Conservation (phyloP, 2,329 filamentous ascomycete species). For the Talaromyces sp. region DNA sequence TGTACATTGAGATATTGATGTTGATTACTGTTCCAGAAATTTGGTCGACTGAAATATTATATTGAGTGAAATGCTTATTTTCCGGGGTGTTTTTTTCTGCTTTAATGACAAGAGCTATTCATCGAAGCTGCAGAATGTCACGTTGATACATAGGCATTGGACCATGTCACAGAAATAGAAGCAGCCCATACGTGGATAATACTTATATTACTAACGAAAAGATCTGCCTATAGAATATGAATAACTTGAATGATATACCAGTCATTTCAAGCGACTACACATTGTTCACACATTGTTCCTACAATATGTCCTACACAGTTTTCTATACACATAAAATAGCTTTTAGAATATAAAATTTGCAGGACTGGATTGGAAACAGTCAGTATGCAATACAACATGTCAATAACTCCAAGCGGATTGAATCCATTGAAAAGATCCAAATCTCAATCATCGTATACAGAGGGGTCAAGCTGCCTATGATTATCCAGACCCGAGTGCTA, state of each 20-base stretch:
- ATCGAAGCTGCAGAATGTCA: not conserved
- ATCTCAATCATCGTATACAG: too few relatives aligned
- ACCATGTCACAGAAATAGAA: not conserved
- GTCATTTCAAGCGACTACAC: not conserved
- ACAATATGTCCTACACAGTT: not conserved
- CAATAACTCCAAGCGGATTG: not conserved
- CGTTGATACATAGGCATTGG: not conserved
- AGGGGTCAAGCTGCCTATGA: too few relatives aligned
- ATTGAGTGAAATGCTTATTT: not conserved
- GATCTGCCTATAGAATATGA: not conserved
- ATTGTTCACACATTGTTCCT: not conserved
- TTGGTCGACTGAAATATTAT: not conserved
- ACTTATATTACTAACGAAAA: not conserved
- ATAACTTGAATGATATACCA: not conserved
- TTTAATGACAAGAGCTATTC: not conserved
- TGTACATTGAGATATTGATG: too few relatives aligned
- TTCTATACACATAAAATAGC: not conserved
- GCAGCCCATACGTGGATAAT: not conserved
- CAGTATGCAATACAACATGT: not conserved
- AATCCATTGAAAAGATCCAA: too few relatives aligned
- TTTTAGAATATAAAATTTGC: not conserved
- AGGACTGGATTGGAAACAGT: too few relatives aligned
- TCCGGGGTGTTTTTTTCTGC: not conserved
- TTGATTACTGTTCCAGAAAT: too few relatives aligned
- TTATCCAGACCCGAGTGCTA: too few relatives aligned